Percentiles rank a stretch among this genome's conserved stretches.
These are phyloP conservation scores for Elongisporangium undulatum DNA, from an alignment of 352 stramenopile species.

Conservation along the genomic window DNA sequence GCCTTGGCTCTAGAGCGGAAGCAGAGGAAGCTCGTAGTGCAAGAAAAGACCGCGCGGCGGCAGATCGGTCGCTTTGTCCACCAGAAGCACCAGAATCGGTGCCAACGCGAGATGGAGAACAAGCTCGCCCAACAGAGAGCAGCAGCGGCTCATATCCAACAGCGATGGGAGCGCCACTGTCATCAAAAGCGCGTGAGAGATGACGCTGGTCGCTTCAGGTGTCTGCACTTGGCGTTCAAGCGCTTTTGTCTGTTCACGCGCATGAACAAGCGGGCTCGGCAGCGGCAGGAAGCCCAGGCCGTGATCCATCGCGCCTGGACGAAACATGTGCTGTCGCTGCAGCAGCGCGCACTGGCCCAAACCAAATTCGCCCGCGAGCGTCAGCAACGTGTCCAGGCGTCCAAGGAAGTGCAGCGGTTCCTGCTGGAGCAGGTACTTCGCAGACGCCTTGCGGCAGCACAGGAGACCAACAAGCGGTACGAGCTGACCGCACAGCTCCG, in stretches of 20 bases:
- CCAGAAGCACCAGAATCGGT: constrained; percentile 3
- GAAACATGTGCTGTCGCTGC: constrained; percentile 6
- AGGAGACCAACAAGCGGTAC: constrained; percentile 26
- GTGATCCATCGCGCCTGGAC: constrained; percentile 15
- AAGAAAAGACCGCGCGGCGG: constrained; percentile 13
- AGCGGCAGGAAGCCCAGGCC: constrained; percentile 23
- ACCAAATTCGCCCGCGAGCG: constrained; percentile 8
- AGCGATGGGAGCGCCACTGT: constrained; percentile 1
- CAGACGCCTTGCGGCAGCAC: constrained; percentile 21
- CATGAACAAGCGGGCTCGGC: constrained; percentile 13
- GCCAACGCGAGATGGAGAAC: constrained; percentile 1
- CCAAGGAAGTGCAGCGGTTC: constrained; percentile 34
- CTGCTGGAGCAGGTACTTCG: constrained; percentile 39
- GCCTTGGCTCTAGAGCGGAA: constrained; percentile 13
- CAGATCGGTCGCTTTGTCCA: constrained; percentile 25
- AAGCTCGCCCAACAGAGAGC: constrained; percentile 6
- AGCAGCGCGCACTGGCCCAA: constrained; percentile 2
- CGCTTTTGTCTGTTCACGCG: constrained; percentile 35
- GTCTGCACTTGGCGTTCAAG: constrained; percentile 36
- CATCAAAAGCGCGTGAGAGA: not conserved
- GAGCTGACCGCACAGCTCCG: constrained; percentile 39
- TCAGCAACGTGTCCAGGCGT: constrained; percentile 17
- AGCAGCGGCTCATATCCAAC: constrained; percentile 22
- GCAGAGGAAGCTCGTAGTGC: constrained; percentile 18
- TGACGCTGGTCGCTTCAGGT: constrained; percentile 20